These are phyloP conservation scores for Artemisia tridentata DNA, from an alignment of 129 eudicot species.

Conservation along the genomic window DNA sequence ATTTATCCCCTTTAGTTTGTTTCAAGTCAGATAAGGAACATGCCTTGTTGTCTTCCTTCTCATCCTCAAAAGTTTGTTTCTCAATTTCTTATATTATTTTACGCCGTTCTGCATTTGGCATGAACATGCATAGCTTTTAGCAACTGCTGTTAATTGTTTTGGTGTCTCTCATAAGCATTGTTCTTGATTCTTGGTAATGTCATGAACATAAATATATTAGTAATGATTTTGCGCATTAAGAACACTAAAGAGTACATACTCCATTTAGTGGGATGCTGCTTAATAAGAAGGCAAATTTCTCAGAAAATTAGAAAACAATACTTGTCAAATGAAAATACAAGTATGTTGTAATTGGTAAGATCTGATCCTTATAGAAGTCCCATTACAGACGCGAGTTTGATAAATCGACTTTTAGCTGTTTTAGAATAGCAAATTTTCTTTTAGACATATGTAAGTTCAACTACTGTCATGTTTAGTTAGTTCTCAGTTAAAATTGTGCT, in stretches of 20 bases:
- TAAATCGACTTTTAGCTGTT: not conserved
- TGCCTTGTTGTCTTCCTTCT: not conserved
- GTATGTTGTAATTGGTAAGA: not conserved
- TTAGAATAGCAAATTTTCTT: not conserved
- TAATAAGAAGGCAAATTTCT: not conserved
- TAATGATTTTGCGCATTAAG: not conserved
- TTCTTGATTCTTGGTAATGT: not conserved
- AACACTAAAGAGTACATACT: not conserved
- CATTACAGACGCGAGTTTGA: not conserved
- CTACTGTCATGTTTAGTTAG: not conserved
- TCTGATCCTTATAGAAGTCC: not conserved
- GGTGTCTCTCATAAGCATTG: not conserved
- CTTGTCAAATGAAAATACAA: constrained; percentile 3
- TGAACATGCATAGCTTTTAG: not conserved
- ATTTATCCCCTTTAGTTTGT: not conserved
- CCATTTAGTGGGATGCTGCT: not conserved
- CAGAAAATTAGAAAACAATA: not conserved
- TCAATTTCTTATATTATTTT: not conserved
- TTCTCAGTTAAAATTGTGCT: not conserved
- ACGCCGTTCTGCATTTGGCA: not conserved
- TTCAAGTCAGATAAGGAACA: not conserved
- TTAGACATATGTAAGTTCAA: not conserved
- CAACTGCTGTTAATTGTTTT: not conserved
- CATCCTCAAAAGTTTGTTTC: constrained; percentile 2
- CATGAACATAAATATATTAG: not conserved